phyloP scores from a whole-genome alignment of 139 green algal species.

The Chlorella vulgaris region DNA sequence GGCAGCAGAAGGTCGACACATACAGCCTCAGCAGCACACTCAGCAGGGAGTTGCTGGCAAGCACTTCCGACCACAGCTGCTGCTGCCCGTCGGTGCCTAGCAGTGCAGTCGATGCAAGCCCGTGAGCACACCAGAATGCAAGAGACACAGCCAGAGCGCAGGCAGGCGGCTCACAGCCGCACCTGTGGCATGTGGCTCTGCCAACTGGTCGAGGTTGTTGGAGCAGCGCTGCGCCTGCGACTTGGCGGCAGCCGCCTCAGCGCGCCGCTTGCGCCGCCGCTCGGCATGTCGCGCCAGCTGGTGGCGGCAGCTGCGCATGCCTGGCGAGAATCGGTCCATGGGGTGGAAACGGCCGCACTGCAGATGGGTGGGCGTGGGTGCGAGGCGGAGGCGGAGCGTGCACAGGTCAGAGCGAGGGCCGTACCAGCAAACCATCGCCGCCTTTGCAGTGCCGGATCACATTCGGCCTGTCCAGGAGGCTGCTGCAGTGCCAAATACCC shows the following conservation, averaged over 20 bases:
- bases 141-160: too few species aligned
- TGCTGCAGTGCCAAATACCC: too few species aligned
- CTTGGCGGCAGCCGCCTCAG: neutral
- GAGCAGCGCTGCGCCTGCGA: neutral
- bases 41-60: too few species aligned
- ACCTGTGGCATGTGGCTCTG: neutral
- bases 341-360: conserved; percentile 57
- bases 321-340: conserved; percentile 41
- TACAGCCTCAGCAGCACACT: too few species aligned
- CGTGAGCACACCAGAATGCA: too few species aligned
- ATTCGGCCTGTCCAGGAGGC: too few species aligned
- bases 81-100: too few species aligned
- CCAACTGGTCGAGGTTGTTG: neutral
- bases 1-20: too few species aligned
- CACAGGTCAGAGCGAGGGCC: too few species aligned
- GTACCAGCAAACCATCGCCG: neutral
- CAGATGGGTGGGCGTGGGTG: neutral
- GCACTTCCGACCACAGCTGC: too few species aligned
- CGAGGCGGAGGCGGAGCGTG: neutral
- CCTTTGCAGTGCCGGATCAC: too few species aligned
- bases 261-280: conserved; percentile 13
- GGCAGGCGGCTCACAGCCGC: neutral
- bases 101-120: too few species aligned
- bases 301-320: conserved; percentile 7
- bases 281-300: conserved; percentile 16